phyloP scores from a whole-genome alignment of 2,329 filamentous ascomycete genomes.

The Monilinia fructicola region DNA sequence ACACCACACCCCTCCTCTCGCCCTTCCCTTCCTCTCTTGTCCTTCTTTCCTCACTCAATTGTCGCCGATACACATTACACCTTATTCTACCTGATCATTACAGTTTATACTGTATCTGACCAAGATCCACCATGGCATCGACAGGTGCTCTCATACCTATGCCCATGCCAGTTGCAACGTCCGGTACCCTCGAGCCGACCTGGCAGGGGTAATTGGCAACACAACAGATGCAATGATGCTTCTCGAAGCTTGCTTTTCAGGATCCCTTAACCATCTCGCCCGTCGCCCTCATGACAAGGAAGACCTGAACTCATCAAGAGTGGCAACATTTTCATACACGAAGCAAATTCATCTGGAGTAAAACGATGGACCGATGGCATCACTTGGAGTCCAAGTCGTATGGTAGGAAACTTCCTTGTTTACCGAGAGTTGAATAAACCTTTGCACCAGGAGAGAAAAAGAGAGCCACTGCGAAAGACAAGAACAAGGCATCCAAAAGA shows the following conservation, averaged over 20 bases:
- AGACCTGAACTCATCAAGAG: slow-evolving; percentile 74
- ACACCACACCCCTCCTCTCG: background rate
- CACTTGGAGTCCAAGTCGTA: slow-evolving; percentile 88
- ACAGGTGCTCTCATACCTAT: slow-evolving; percentile 4
- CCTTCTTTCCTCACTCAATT: slow-evolving; percentile 1
- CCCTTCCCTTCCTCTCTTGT: background rate
- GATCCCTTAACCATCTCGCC: slow-evolving; percentile 70
- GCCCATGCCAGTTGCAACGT: slow-evolving; percentile 29
- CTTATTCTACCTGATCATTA: background rate
- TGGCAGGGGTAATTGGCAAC: slow-evolving; percentile 36
- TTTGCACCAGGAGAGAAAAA: slow-evolving; percentile 86
- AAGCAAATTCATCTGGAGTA: slow-evolving; percentile 86
- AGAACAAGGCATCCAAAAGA: slow-evolving; percentile 41
- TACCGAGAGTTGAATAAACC: slow-evolving; percentile 97
- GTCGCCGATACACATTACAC: slow-evolving; percentile 1
- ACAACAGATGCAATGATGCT: slow-evolving; percentile 66
- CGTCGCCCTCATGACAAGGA: slow-evolving; percentile 86
- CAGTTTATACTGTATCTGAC: background rate
- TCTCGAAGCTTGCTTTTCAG: slow-evolving; percentile 75
- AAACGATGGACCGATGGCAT: slow-evolving; percentile 93
- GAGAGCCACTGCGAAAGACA: slow-evolving; percentile 71
- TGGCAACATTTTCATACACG: slow-evolving; percentile 87
- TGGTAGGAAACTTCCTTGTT: slow-evolving; percentile 94
- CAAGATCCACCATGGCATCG: slow-evolving; percentile 13
- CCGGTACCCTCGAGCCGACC: slow-evolving; percentile 32